Evolutionary conservation across 2,329 filamentous ascomycete species (phyloP).

Genomic region (Venturia pyrina): DNA sequence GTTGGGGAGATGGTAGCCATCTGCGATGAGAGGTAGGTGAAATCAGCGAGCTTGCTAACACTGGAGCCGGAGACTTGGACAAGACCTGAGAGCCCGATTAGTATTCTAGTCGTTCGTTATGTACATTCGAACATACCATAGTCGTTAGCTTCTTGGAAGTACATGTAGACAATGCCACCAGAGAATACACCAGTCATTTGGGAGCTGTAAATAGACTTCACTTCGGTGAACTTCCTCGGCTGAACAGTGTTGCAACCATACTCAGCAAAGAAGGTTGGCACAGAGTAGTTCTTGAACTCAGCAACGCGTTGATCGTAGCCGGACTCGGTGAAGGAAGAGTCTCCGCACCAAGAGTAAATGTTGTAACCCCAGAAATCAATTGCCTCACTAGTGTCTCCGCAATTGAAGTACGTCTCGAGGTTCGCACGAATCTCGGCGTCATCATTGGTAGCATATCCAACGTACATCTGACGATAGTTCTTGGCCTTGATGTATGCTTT

Average conservation of each 20-base stretch:
- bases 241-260: constrained; percentile 81
- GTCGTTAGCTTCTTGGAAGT: constrained; percentile 83
- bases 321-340: constrained; percentile 65
- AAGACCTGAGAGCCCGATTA: constrained; percentile 42
- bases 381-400: constrained; percentile 52
- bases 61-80: constrained; percentile 50
- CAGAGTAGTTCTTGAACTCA: constrained; percentile 81
- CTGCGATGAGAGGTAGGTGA: constrained; percentile 58
- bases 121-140: constrained; percentile 49
- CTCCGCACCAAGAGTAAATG: constrained; percentile 98
- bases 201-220: constrained; percentile 64
- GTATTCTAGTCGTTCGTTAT: constrained; percentile 13
- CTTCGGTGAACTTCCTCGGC: constrained; percentile 76
- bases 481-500: constrained; percentile 86
- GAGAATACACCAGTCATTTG: constrained; percentile 84
- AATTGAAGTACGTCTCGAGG: constrained; percentile 92
- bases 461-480: constrained; percentile 67
- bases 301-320: constrained; percentile 74
- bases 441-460: constrained; percentile 95
- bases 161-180: constrained; percentile 98
- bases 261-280: constrained; percentile 96
- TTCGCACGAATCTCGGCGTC: constrained; percentile 71
- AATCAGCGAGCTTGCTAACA: constrained; percentile 64
- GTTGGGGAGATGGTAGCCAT: constrained; percentile 59
- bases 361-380: constrained; percentile 99